A percentile compares a stretch with the other conserved stretches of the same genome.
Evolutionary conservation across 169 alveolate species (phyloP).

Genomic region (Amoebophrya sp.): DNA sequence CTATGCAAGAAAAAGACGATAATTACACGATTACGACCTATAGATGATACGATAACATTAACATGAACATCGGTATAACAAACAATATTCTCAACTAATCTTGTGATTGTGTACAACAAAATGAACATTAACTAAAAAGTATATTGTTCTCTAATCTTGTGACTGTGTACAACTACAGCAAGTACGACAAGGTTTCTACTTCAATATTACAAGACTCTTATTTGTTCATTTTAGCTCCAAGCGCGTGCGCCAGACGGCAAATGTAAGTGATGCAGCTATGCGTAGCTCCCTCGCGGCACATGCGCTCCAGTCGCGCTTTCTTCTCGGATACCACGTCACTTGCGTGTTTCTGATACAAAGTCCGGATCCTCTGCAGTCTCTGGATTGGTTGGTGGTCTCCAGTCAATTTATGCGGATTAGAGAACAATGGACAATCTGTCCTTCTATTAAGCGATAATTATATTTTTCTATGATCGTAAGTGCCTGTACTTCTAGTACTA

Average conservation of each 20-base stretch:
- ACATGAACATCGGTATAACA: too few species aligned
- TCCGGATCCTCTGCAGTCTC: background rate
- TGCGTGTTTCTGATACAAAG: background rate
- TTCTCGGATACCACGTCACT: background rate
- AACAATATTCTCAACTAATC: too few species aligned
- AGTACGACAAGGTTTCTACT: too few species aligned
- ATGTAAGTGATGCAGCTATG: background rate
- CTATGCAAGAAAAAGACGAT: too few species aligned
- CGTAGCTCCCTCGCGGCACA: background rate
- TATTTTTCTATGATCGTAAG: background rate
- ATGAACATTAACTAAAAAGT: too few species aligned
- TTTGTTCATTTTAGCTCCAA: background rate
- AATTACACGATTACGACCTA: too few species aligned
- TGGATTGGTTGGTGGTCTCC: background rate
- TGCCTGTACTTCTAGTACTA: background rate
- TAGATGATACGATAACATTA: too few species aligned
- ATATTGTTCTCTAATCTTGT: too few species aligned
- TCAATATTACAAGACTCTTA: too few species aligned
- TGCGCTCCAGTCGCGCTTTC: background rate
- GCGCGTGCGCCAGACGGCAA: background rate
- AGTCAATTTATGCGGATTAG: too few species aligned
- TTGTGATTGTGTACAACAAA: too few species aligned
- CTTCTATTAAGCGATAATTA: background rate
- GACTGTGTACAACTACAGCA: too few species aligned
- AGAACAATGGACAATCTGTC: background rate